Base-by-base conservation (phyloP, 2,329 filamentous ascomycete genomes). In the Fusarium anguioides region DNA sequence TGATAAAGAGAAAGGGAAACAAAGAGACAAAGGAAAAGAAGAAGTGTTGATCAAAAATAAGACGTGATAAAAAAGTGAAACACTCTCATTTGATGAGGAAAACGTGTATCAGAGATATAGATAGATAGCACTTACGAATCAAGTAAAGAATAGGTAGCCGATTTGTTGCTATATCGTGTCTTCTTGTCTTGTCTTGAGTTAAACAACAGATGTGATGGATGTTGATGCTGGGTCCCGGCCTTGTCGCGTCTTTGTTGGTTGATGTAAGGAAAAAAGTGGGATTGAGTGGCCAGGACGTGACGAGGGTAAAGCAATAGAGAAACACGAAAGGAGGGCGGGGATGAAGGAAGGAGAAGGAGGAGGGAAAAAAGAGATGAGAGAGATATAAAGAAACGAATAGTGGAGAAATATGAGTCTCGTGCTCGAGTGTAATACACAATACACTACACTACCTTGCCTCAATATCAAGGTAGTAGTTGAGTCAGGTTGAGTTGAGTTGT, bases 261-360 rank as follows among this genome's bases (percentile, higher is more conserved):
- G 52, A 58, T 57, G 56, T 65, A 40, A 39, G 36, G 60, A 57
- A 66, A 69, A 68, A 68, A 68, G 65, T 69, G 65, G 65, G 66
- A 68, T 62, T 62, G 52, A 50, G 48, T 46, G 49, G 59, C 36
- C 60, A 60, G 40, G 50, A 48, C 45, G 60, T 57, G 60, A 67
- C 53, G 48, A 46, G 47, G 23, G 49, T 51, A 46, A 47, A 55
- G 51, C 35, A 63, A 42, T 33, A 57, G 57, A 52, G 45, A 49
- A 39, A 41, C 35, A 55, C n/a, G n/a, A 49, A 59, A 42, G 49
- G 54, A 60, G 47, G 55, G n/a, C n/a, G n/a, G 33, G 31, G 48
- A 40, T 39, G 33, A 52, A 33, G 42, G 21, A 42, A 39, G 35
- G 8, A 35, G 31, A 42, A 57, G 54, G 41, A 57, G 54, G 41